Percentiles rank a stretch among this genome's conserved stretches.
These are phyloP conservation scores for Paecilomyces niveus DNA, from an alignment of 2,329 filamentous ascomycete genomes.

Conservation along the genomic window DNA sequence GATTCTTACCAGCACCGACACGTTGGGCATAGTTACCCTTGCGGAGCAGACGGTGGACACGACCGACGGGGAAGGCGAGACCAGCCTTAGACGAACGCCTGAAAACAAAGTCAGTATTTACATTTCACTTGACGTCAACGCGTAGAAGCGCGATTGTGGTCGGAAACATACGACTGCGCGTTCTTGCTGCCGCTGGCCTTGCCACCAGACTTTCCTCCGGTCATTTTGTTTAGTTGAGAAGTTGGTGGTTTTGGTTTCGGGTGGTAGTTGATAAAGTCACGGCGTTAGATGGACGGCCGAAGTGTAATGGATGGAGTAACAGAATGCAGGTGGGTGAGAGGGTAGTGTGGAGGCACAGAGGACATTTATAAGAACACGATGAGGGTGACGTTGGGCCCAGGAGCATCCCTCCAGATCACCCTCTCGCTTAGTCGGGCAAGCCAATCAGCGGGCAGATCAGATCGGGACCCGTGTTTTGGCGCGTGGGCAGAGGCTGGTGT, in stretches of 20 bases:
- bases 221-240: conserved; percentile 72
- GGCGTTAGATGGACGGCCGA: conserved; percentile 12
- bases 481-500: conserved; percentile 2
- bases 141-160: conserved; percentile 2
- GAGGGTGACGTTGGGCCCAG: conserved; percentile 36
- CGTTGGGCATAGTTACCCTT: conserved; percentile 99
- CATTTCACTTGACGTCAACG: conserved; percentile 4
- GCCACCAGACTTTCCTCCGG: conserved; percentile 99
- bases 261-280: conserved; percentile 13
- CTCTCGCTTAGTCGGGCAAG: conserved; percentile 33
- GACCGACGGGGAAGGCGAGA: conserved; percentile 96
- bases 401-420: conserved; percentile 40
- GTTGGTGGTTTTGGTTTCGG: conserved; percentile 21
- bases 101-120: conserved; percentile 34
- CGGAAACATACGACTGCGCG: conserved; percentile 84
- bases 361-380: conserved; percentile 38
- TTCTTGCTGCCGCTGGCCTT: conserved; percentile 99
- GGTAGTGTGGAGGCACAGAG: conserved; percentile 26
- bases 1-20: conserved; percentile 76
- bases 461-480: conserved; percentile 6
- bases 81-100: conserved; percentile 99
- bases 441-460: conserved; percentile 36
- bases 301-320: conserved; percentile 11
- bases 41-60: conserved; percentile 97
- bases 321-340: conserved; percentile 21